Conservation (phyloP, 352 stramenopile genomes). For the Phytopythium boreale region DNA sequence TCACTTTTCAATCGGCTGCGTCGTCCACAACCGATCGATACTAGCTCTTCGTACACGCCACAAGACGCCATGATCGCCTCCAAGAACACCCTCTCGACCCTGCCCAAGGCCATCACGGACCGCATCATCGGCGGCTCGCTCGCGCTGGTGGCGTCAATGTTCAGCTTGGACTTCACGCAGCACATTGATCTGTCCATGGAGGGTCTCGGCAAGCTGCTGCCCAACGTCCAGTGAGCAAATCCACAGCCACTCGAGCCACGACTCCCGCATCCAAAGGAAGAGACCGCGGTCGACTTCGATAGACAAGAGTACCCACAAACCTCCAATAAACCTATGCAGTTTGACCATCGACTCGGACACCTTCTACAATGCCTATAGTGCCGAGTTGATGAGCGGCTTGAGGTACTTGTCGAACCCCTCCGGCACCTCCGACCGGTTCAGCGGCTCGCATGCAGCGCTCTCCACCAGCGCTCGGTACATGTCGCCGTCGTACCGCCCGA, state of each 20-base stretch:
- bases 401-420: constrained; percentile 42
- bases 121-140: background rate
- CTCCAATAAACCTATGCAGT: too few relatives aligned
- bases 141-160: background rate
- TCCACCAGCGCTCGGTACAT: constrained; percentile 51
- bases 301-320: too few relatives aligned
- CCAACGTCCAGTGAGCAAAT: too few relatives aligned
- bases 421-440: constrained; percentile 37
- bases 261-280: too few relatives aligned
- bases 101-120: background rate
- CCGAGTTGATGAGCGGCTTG: constrained; percentile 22
- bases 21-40: too few relatives aligned
- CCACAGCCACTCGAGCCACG: too few relatives aligned
- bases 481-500: constrained; percentile 50
- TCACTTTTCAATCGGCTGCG: too few relatives aligned
- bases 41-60: too few relatives aligned
- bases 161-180: background rate
- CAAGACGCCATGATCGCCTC: too few relatives aligned
- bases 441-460: constrained; percentile 28
- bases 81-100: background rate
- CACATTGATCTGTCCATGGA: background rate
- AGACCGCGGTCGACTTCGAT: too few relatives aligned
- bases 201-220: background rate
- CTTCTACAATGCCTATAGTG: constrained; percentile 14
- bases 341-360: too few relatives aligned